Conservation (phyloP, 2,329 filamentous ascomycete genomes). For the Tolypocladium guangdongense region DNA sequence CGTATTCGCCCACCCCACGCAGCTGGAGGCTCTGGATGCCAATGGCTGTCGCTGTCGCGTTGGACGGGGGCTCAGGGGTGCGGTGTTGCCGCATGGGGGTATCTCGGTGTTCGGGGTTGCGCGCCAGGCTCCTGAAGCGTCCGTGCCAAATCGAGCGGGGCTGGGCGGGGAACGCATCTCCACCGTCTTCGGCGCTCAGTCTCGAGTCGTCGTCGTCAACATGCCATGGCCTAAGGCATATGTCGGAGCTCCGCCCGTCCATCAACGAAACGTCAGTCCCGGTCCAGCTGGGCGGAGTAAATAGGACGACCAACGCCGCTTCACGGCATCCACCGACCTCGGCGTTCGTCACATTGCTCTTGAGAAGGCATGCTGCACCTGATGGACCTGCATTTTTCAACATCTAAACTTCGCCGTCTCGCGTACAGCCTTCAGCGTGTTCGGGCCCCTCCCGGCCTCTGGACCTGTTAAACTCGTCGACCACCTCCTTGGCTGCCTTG, state of each 20-base stretch:
- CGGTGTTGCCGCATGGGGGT: conserved; percentile 2
- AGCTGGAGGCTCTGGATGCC: no score
- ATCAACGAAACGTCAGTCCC: background rate
- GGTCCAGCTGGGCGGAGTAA: no score
- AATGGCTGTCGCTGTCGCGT: background rate
- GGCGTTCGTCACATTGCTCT: background rate
- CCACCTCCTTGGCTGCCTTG: conserved; percentile 23
- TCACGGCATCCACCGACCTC: no score
- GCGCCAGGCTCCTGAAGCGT: no score
- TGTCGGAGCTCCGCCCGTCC: background rate
- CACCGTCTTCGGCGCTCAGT: background rate
- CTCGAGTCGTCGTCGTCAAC: background rate
- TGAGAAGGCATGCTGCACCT: background rate
- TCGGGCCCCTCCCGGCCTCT: background rate
- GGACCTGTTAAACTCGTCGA: conserved; percentile 27
- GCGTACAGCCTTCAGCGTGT: background rate
- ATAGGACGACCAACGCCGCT: background rate
- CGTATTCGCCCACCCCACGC: no score
- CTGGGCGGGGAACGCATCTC: background rate
- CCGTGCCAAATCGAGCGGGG: background rate
- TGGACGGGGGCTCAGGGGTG: no score
- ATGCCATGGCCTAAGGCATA: background rate
- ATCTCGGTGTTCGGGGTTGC: conserved; percentile 11
- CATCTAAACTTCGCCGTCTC: background rate
- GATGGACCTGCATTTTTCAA: background rate